phyloP scores from a whole-genome alignment of 2,329 filamentous ascomycete species.

The Colletotrichum zoysiae region DNA sequence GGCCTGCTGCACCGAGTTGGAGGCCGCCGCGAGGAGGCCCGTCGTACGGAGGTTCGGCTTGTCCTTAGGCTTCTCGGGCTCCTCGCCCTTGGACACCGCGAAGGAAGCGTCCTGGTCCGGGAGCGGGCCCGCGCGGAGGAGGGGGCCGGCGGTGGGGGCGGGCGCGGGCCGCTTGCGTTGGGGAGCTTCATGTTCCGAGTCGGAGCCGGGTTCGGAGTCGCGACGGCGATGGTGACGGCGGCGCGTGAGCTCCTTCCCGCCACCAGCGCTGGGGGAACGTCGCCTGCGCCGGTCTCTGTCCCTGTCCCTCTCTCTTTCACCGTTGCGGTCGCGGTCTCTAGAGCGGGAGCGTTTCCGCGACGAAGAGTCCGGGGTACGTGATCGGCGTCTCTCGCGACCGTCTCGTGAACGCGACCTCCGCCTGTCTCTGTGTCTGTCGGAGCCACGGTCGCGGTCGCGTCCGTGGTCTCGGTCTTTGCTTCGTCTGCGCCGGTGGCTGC shows the following conservation, averaged over 20 bases:
- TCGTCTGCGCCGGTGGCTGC: slow-evolving; percentile 30
- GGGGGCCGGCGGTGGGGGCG: slow-evolving; percentile 35
- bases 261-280: slow-evolving; percentile 45
- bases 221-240: slow-evolving; percentile 10
- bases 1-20: slow-evolving; percentile 80
- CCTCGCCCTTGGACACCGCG: slow-evolving; percentile 64
- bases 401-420: slow-evolving; percentile 31
- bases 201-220: slow-evolving; percentile 44
- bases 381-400: slow-evolving; percentile 32
- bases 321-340: slow-evolving; percentile 41
- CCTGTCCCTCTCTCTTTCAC: slow-evolving; percentile 41
- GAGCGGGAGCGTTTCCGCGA: slow-evolving; percentile 32
- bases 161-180: slow-evolving; percentile 44
- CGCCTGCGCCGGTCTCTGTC: slow-evolving; percentile 46
- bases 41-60: slow-evolving; percentile 88
- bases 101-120: slow-evolving; percentile 73
- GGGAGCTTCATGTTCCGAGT: slow-evolving; percentile 49
- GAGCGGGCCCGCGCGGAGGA: slow-evolving; percentile 61
- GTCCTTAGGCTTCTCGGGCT: slow-evolving; percentile 75
- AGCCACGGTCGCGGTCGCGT: slow-evolving; percentile 22
- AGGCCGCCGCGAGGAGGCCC: slow-evolving; percentile 87
- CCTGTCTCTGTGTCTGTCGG: slow-evolving; percentile 28
- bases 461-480: slow-evolving; percentile 28
- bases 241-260: slow-evolving; percentile 31
- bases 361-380: slow-evolving; percentile 34